phyloP scores from a whole-genome alignment of 202 grass and related monocot species.

The Brachypodium distachyon region DNA sequence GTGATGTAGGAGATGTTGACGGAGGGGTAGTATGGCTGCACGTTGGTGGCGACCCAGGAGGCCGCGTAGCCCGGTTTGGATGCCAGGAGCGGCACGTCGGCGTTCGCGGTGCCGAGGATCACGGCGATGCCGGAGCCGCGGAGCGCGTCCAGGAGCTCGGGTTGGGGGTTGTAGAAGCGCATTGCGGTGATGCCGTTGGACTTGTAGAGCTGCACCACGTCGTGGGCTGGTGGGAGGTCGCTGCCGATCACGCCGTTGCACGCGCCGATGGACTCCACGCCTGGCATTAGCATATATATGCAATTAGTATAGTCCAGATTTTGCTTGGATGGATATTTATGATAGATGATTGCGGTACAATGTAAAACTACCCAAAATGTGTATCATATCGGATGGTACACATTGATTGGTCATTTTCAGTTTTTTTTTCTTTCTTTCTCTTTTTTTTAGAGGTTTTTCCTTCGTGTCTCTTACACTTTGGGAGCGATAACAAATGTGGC shows the following conservation, averaged over 20 bases:
- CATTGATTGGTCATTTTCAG: too few species aligned
- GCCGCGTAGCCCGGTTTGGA: background rate
- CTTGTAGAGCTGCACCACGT: slow-evolving; percentile 45
- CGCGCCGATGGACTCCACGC: slow-evolving; percentile 34
- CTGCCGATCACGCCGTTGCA: slow-evolving; percentile 40
- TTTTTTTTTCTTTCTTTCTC: too few species aligned
- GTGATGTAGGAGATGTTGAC: slow-evolving; percentile 32
- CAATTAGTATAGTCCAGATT: too few species aligned
- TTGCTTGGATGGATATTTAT: too few species aligned
- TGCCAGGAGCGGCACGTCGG: slow-evolving; percentile 18
- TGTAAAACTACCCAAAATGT: too few species aligned
- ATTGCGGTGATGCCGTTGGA: slow-evolving; percentile 37
- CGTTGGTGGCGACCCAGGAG: slow-evolving; percentile 38
- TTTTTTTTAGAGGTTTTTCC: too few species aligned
- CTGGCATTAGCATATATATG: too few species aligned
- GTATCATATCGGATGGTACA: too few species aligned
- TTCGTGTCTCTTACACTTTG: too few species aligned
- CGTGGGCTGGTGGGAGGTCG: slow-evolving; percentile 27
- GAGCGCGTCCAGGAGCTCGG: background rate
- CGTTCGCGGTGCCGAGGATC: slow-evolving; percentile 24
- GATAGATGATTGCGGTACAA: too few species aligned
- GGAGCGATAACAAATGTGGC: too few species aligned
- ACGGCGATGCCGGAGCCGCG: slow-evolving; percentile 16
- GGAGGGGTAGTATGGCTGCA: slow-evolving; percentile 14
- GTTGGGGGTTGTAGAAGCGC: slow-evolving; percentile 36